Evolutionary conservation across 1,284 basidiomycete species (phyloP), one percentile per base, ranked within the genome.

Genomic region (Heterobasidion irregulare): DNA sequence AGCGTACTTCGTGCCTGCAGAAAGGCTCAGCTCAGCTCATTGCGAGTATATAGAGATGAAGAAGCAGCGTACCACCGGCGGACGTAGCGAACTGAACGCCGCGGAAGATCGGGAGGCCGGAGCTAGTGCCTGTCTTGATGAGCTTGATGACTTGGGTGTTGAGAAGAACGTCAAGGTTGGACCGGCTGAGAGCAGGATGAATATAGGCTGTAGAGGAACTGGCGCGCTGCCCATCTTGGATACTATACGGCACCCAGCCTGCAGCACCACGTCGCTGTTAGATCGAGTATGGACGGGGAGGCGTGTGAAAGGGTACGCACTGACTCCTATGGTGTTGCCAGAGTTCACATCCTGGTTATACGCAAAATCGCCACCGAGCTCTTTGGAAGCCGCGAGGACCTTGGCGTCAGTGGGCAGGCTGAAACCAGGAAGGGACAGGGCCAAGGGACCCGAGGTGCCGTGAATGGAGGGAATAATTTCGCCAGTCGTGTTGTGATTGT

Each of bases 101-200:
- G 19, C 64, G 60, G 53, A 76, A 70, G 4, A 56, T 52, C 12
- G 65, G 66, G 1, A 53, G 53, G n/a, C 56, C 59, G 2, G 57
- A 19, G 16, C 54, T 57, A 15, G 52, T 58, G 2, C 59, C 56
- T 0, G 67, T 67, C 32, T 67, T 64, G n/a, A 75, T 35, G 1
- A 79, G 56, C 44, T 69, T 68, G 2, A 68, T 72, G 9, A 73
- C 76, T 19, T 68, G 69, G 2, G 73, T 68, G 48, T 75, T 68
- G 33, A 76, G 57, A 1, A 77, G 62, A 33, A 79, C 66, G 51
- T 75, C 70, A 3, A 79, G 57, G 57, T 78, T 78, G 4, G 65
- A 58, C 12, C 74, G 61, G 38, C 59, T 58, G 8, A 67, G 57
- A 5, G 64, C 58, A 10, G 70, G 66, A 1, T 64, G 59, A 16